A percentile compares a stretch with the other conserved stretches of the same genome.
Conservation (phyloP, 768 basidiomycete genomes). For the Pisolithus orientalis region DNA sequence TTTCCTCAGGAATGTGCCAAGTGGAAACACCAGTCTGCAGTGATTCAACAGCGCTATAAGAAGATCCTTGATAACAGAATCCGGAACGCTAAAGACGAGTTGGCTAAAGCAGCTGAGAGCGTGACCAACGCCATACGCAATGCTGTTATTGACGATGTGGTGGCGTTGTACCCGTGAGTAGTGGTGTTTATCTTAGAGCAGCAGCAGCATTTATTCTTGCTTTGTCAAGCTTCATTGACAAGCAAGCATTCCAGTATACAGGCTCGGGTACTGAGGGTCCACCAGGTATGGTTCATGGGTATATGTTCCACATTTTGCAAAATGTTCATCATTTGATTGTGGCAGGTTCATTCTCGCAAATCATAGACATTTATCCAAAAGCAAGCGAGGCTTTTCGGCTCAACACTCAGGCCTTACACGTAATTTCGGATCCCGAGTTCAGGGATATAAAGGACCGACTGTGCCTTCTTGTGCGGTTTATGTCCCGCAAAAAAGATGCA, state of each 20-base stretch:
- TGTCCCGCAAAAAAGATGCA: neutral
- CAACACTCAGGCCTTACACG: neutral
- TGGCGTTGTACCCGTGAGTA: slow-evolving; percentile 20
- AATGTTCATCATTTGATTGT: neutral
- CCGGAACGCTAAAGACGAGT: neutral
- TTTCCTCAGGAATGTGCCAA: slow-evolving; percentile 14
- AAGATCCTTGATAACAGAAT: accelerated
- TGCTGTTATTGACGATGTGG: slow-evolving; percentile 18
- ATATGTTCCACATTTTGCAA: no score
- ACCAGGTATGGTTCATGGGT: no score
- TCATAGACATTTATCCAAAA: slow-evolving; percentile 9
- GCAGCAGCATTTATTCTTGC: neutral
- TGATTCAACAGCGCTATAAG: neutral
- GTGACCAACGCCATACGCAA: slow-evolving; percentile 13
- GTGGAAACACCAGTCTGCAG: slow-evolving; percentile 14
- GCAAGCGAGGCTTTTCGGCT: neutral
- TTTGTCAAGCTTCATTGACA: slow-evolving; percentile 13
- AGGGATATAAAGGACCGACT: slow-evolving; percentile 10
- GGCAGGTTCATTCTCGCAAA: slow-evolving; percentile 4
- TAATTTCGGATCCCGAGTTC: slow-evolving; percentile 11
- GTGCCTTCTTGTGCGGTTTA: slow-evolving; percentile 5
- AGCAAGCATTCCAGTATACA: slow-evolving; percentile 6
- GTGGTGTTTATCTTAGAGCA: neutral
- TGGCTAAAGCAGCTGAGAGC: slow-evolving; percentile 1
- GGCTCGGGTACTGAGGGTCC: neutral